Base-by-base conservation (phyloP, 1,139 yeast genomes). In the Sugiyamaella japonica region DNA sequence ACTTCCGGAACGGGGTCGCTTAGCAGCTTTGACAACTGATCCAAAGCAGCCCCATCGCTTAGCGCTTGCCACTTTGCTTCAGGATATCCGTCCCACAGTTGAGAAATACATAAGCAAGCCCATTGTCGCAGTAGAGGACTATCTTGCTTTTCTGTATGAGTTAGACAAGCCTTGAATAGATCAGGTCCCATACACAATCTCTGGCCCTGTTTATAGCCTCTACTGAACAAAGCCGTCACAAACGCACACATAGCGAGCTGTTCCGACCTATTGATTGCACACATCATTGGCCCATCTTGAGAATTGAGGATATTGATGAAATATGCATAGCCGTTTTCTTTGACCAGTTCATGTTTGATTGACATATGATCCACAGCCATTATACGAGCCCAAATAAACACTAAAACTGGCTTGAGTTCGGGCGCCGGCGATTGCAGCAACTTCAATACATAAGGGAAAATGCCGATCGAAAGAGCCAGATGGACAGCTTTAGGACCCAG, bases 401-500 rank as follows among this genome's bases (percentile, higher is more conserved):
- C 93, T 56, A 93, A 73, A 2, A 93, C 97, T 0, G 99, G 98
- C 65, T 90, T 90, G 58, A 95, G 76, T 65, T 95, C 99, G 39
- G 89, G 95, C 0, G 98, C 97, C 0, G 99, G 98, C 57, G 96
- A 86, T 68, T 93, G 99, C 37, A 93, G 73, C 36, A 95, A 76
- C 64, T 91, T 89, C 57, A 93, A 76, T 28, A 95, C 97, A 67
- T 95, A 95, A 0, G 99, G 98, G 71, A 93, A 93, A 37, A 93
- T 93, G 28, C 99, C 98, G 63, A 93, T 91, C 3, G 97, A 88
- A 38, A 93, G 75, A 0, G 98, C 95, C 42, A 91, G 75, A 63
- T 90, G 89, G 0, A 93, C 99, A 0, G 99, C 98, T 95, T 97
- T 89, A 0, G 99, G 97, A 0, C 99, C 99, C 43, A 93, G 74